Evolutionary conservation across 305 asterid species (phyloP).

Genomic region (Rubia tinctorum): DNA sequence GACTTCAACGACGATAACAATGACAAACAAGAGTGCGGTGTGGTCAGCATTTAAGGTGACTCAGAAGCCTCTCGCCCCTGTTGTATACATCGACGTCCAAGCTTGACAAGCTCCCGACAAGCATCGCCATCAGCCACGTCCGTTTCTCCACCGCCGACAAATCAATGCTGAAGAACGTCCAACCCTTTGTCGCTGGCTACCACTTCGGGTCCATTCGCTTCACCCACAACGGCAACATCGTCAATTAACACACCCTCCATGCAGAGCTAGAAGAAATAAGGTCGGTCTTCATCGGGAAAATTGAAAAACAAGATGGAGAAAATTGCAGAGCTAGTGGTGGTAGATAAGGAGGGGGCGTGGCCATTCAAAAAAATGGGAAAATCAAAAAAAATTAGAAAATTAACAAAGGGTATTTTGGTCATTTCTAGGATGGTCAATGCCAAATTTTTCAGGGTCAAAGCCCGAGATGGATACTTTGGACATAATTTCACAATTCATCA

Average conservation of each 20-base stretch:
- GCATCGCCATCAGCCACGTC: conserved; percentile 82
- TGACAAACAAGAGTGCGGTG: conserved; percentile 68
- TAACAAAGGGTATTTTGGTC: too few relatives aligned
- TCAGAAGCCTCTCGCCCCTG: conserved; percentile 79
- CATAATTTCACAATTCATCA: too few relatives aligned
- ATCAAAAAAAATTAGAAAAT: too few relatives aligned
- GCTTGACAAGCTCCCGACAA: conserved; percentile 63
- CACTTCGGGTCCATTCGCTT: conserved; percentile 81
- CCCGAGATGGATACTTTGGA: too few relatives aligned
- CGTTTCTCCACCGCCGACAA: conserved; percentile 88
- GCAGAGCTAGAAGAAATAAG: conserved; percentile 76
- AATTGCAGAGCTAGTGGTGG: too few relatives aligned
- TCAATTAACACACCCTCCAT: conserved; percentile 66
- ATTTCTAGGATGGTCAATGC: too few relatives aligned
- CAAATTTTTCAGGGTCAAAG: too few relatives aligned
- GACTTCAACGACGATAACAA: conserved; percentile 1
- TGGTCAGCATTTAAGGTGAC: conserved; percentile 83
- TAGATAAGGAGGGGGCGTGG: too few relatives aligned
- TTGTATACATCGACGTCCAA: conserved; percentile 66
- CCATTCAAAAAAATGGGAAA: too few relatives aligned
- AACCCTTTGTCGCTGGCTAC: conserved; percentile 88
- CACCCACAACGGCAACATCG: conserved; percentile 92
- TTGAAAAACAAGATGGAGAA: too few relatives aligned
- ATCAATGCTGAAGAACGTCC: conserved; percentile 88
- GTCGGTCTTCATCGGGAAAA: conserved; percentile 78